Evolutionary conservation across 306 rosid species (phyloP).

Genomic region (Canavalia ensiformis): DNA sequence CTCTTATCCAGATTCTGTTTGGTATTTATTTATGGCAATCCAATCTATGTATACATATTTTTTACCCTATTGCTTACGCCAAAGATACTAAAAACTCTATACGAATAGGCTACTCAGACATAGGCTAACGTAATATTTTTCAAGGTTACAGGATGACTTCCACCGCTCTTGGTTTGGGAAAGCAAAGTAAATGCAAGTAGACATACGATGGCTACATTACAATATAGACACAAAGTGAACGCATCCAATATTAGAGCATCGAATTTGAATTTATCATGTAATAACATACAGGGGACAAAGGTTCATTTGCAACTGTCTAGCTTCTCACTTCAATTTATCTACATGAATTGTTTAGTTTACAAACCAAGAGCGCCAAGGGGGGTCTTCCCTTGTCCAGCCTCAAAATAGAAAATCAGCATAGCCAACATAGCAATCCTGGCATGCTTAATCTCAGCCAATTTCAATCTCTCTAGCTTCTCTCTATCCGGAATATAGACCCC

Average conservation of each 20-base stretch:
- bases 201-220: constrained; percentile 31
- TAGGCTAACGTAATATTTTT: constrained; percentile 2
- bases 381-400: constrained; percentile 99
- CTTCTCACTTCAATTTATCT: constrained; percentile 65
- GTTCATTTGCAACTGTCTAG: constrained; percentile 49
- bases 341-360: constrained; percentile 61
- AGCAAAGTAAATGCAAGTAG: constrained; percentile 34
- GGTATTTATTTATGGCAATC: constrained; percentile 22
- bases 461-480: constrained; percentile 87
- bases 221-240: constrained; percentile 38
- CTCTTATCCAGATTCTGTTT: constrained; percentile 3
- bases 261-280: constrained; percentile 43
- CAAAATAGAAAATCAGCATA: constrained; percentile 94
- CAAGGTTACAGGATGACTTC: constrained; percentile 35
- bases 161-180: constrained; percentile 1
- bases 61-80: background rate
- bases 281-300: constrained; percentile 43
- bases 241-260: constrained; percentile 44
- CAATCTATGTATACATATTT: background rate
- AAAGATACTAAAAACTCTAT: background rate
- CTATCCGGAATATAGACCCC: constrained; percentile 80
- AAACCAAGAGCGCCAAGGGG: constrained; percentile 98
- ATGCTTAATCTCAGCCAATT: constrained; percentile 95
- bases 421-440: constrained; percentile 96
- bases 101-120: background rate